These are phyloP conservation scores for Salvia hispanica DNA, from an alignment of 257 asterid species.

Conservation along the genomic window DNA sequence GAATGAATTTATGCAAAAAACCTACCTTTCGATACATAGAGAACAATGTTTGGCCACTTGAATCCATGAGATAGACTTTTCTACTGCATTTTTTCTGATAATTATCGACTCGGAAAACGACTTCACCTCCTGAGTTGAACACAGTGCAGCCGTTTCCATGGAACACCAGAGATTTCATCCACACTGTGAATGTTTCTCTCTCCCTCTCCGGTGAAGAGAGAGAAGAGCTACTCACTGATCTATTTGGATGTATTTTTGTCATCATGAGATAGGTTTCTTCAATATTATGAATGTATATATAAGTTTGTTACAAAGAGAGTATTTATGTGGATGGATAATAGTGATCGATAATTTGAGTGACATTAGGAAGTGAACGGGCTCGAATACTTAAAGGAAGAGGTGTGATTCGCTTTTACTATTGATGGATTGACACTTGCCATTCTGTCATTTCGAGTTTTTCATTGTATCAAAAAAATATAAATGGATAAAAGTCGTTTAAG, in stretches of 20 bases:
- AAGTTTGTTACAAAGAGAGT: background rate
- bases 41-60: slow-evolving; percentile 60
- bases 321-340: background rate
- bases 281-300: background rate
- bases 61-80: slow-evolving; percentile 71
- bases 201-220: slow-evolving; percentile 35
- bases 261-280: slow-evolving; percentile 26
- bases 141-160: slow-evolving; percentile 85
- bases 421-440: too few relatives aligned
- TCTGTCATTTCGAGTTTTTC: too few relatives aligned
- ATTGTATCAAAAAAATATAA: too few relatives aligned
- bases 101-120: slow-evolving; percentile 73
- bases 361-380: too few relatives aligned
- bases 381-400: too few relatives aligned
- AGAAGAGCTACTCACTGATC: slow-evolving; percentile 9
- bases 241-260: slow-evolving; percentile 70
- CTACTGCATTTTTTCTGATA: slow-evolving; percentile 58
- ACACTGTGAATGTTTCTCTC: slow-evolving; percentile 61
- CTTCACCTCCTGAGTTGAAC: slow-evolving; percentile 60
- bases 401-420: too few relatives aligned
- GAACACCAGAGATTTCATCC: slow-evolving; percentile 87
- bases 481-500: too few relatives aligned
- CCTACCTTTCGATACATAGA: slow-evolving; percentile 69
- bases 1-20: background rate
- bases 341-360: too few relatives aligned